phyloP scores from a whole-genome alignment of 2,329 filamentous ascomycete species.

The Dactylellina sp. region DNA sequence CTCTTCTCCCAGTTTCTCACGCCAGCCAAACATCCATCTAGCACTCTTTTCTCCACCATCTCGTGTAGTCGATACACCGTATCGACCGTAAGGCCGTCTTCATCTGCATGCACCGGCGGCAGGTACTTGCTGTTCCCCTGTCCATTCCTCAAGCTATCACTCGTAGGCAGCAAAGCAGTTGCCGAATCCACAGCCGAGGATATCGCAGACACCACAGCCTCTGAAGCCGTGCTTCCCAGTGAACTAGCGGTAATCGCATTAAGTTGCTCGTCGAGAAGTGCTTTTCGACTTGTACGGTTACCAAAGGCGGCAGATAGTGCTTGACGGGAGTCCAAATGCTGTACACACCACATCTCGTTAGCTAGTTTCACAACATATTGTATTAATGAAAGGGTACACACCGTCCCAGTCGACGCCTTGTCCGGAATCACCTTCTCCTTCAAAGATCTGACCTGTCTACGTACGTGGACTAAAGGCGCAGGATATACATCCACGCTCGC shows the following conservation, averaged over 20 bases:
- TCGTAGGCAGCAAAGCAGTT: slow-evolving; percentile 37
- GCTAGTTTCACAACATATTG: slow-evolving; percentile 58
- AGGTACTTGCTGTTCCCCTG: slow-evolving; percentile 54
- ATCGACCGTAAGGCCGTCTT: slow-evolving; percentile 43
- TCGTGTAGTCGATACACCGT: slow-evolving; percentile 45
- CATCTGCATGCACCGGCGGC: slow-evolving; percentile 43
- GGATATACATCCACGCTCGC: slow-evolving; percentile 73
- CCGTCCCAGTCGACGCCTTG: slow-evolving; percentile 63
- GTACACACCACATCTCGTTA: background rate
- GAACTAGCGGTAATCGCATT: slow-evolving; percentile 59
- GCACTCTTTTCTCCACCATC: slow-evolving; percentile 46
- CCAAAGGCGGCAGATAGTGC: slow-evolving; percentile 82
- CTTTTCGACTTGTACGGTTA: slow-evolving; percentile 86
- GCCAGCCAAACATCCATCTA: slow-evolving; percentile 36
- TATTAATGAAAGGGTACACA: background rate
- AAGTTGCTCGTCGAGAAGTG: slow-evolving; percentile 69
- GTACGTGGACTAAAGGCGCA: slow-evolving; percentile 74
- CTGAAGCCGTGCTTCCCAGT: slow-evolving; percentile 28
- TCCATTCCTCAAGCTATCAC: slow-evolving; percentile 48
- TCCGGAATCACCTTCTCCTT: slow-evolving; percentile 62
- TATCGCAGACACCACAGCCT: slow-evolving; percentile 34
- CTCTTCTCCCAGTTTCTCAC: slow-evolving; percentile 44
- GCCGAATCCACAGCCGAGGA: slow-evolving; percentile 48
- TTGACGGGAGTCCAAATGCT: slow-evolving; percentile 66
- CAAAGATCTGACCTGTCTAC: slow-evolving; percentile 67